Evolutionary conservation across 1,284 basidiomycete species (phyloP).

Genomic region (Tilletia setariae): DNA sequence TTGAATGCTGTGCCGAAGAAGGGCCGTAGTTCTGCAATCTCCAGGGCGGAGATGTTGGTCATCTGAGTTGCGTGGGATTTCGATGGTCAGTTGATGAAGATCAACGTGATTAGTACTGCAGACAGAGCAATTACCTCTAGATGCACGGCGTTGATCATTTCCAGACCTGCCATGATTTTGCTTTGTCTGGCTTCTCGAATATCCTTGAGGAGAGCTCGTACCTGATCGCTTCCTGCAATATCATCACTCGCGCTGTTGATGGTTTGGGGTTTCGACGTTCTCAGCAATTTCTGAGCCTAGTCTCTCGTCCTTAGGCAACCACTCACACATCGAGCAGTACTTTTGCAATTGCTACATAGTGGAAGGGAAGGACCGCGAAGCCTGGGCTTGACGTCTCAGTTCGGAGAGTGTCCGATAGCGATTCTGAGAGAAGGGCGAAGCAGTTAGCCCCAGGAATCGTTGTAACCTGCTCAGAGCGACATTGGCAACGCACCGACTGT

Average conservation of each 20-base stretch:
- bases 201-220: constrained; percentile 83
- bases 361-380: constrained; percentile 60
- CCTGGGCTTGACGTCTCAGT: constrained; percentile 43
- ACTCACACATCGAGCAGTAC: constrained; percentile 82
- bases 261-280: neutral
- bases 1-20: constrained; percentile 47
- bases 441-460: neutral
- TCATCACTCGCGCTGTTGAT: constrained; percentile 80
- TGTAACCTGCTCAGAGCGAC: constrained; percentile 1
- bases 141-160: constrained; percentile 57
- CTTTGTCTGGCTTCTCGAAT: constrained; percentile 89
- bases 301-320: too few relatives aligned
- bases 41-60: constrained; percentile 50
- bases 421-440: constrained; percentile 61
- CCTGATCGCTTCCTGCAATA: constrained; percentile 72
- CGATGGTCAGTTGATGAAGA: neutral
- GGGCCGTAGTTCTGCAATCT: constrained; percentile 46
- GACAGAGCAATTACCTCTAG: constrained; percentile 75
- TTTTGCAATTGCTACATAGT: constrained; percentile 83
- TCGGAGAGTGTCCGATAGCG: constrained; percentile 63
- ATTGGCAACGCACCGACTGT: constrained; percentile 65
- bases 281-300: neutral
- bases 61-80: constrained; percentile 27
- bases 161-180: constrained; percentile 80
- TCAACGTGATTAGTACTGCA: neutral